Conservation (phyloP, 169 alveolate genomes). For the Theileria sp. region DNA sequence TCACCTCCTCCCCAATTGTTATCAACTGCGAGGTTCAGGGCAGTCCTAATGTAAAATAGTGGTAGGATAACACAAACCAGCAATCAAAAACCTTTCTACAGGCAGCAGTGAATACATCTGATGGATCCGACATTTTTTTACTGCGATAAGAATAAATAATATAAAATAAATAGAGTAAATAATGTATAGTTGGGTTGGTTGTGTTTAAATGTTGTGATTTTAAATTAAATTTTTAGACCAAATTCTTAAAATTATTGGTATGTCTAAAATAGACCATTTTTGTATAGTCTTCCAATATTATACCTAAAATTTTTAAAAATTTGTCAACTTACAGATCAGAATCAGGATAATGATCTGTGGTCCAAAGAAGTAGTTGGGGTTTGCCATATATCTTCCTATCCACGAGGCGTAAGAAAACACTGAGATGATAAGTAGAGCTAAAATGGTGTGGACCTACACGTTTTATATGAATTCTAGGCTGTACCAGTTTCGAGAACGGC, state of each 20-base stretch:
- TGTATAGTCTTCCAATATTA: slow-evolving; percentile 58
- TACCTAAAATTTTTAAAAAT: slow-evolving; percentile 11
- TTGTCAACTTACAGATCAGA: slow-evolving; percentile 34
- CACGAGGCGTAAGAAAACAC: slow-evolving; percentile 43
- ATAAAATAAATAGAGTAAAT: background rate
- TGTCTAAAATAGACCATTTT: slow-evolving; percentile 13
- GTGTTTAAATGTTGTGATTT: background rate
- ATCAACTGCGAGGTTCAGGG: slow-evolving; percentile 65
- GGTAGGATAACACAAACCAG: slow-evolving; percentile 36
- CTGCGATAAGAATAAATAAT: background rate
- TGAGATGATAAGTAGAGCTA: slow-evolving; percentile 33
- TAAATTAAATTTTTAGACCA: background rate
- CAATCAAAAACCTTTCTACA: slow-evolving; percentile 48
- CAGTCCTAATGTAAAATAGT: slow-evolving; percentile 44
- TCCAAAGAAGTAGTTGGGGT: slow-evolving; percentile 65
- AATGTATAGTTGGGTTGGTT: background rate
- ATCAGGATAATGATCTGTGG: slow-evolving; percentile 51
- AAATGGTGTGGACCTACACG: slow-evolving; percentile 21
- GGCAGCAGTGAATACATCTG: slow-evolving; percentile 33
- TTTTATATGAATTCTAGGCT: background rate
- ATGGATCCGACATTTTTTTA: slow-evolving; percentile 20
- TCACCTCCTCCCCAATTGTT: slow-evolving; percentile 63
- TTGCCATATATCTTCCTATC: slow-evolving; percentile 56
- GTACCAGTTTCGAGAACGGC: slow-evolving; percentile 59
- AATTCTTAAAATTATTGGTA: background rate